A percentile compares a stretch with the other conserved stretches of the same genome.
phyloP scores from a whole-genome alignment of 768 basidiomycete species.

The Termitomyces sp. region DNA sequence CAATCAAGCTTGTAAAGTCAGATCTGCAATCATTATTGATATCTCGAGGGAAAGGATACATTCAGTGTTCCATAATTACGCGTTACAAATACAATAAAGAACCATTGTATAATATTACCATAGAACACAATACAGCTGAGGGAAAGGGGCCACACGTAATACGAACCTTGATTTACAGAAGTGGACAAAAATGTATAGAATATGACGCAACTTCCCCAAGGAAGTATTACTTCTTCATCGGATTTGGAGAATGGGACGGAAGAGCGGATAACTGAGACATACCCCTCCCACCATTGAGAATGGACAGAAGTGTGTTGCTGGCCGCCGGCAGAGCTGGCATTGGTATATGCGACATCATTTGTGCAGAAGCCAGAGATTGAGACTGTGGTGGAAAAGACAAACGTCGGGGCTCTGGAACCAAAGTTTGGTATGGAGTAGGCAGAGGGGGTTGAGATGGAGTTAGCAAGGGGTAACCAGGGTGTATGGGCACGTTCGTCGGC shows the following conservation, averaged over 20 bases:
- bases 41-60: background rate
- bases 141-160: background rate
- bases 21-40: background rate
- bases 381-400: background rate
- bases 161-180: background rate
- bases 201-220: background rate
- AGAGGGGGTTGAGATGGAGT: background rate
- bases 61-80: background rate
- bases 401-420: background rate
- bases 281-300: slow-evolving; percentile 12
- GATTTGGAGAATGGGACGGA: slow-evolving; percentile 1
- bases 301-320: slow-evolving; percentile 14
- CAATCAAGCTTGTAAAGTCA: too few species aligned
- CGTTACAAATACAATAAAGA: background rate
- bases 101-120: background rate
- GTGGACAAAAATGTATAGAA: too few species aligned
- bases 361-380: background rate
- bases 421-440: background rate
- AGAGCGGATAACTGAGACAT: slow-evolving; percentile 4
- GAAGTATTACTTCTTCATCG: background rate
- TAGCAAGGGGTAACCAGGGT: background rate
- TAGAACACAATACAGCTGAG: background rate
- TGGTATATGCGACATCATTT: background rate
- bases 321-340: slow-evolving; percentile 1
- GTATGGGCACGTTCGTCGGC: background rate